These are phyloP conservation scores for Heliosperma pusillum DNA, from an alignment of 148 eudicot species.

Conservation along the genomic window DNA sequence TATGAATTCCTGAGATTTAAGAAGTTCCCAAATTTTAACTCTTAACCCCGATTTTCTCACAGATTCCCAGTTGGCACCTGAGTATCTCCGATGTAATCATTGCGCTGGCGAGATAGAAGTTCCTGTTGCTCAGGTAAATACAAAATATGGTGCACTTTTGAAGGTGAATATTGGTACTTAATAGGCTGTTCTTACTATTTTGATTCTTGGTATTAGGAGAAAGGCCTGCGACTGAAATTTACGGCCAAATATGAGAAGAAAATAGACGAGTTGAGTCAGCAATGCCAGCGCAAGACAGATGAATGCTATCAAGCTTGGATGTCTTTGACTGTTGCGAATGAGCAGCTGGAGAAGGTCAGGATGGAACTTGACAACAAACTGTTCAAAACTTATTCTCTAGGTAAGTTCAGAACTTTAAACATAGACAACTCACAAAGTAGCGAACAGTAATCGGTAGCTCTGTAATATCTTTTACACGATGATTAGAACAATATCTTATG, in stretches of 20 bases:
- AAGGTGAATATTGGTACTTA: not conserved
- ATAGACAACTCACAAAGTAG: not conserved
- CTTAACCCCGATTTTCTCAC: slow-evolving; percentile 10
- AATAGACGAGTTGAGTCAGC: slow-evolving; percentile 66
- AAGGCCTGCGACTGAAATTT: slow-evolving; percentile 40
- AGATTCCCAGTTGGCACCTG: slow-evolving; percentile 42
- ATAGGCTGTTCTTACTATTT: slow-evolving; percentile 10
- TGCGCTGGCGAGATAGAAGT: slow-evolving; percentile 67
- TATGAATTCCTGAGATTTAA: not conserved
- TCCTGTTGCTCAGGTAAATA: slow-evolving; percentile 65
- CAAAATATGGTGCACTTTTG: slow-evolving; percentile 4
- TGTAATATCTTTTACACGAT: not conserved
- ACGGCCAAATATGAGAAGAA: slow-evolving; percentile 78
- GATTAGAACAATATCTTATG: not conserved
- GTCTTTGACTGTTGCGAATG: slow-evolving; percentile 78
- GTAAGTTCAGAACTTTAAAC: slow-evolving; percentile 37
- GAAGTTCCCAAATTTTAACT: not conserved
- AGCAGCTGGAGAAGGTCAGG: slow-evolving; percentile 80
- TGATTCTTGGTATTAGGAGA: slow-evolving; percentile 32
- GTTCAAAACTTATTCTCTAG: slow-evolving; percentile 70
- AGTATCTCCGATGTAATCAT: slow-evolving; percentile 52
- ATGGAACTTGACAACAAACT: slow-evolving; percentile 79
- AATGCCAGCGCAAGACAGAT: slow-evolving; percentile 71
- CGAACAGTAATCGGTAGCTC: not conserved
- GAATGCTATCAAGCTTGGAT: slow-evolving; percentile 99